Percentiles rank a stretch among this genome's conserved stretches.
Evolutionary conservation across 1,139 yeast genomes (phyloP).

Genomic region (Candida buenavistaensis): DNA sequence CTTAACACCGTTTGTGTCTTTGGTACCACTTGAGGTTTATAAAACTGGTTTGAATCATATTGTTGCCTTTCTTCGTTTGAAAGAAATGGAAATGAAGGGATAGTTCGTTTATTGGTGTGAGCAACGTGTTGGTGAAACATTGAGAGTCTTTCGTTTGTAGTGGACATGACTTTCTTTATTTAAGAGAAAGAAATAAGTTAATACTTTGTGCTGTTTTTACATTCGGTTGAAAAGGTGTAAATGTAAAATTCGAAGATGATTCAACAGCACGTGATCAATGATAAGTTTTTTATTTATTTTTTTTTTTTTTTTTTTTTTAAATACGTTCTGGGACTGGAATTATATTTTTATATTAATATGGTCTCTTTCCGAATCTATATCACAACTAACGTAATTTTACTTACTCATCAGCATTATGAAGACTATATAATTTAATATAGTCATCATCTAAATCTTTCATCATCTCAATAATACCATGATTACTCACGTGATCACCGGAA

Average conservation of each 20-base stretch:
- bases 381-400: too few species aligned
- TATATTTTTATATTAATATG: not conserved
- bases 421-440: constrained; percentile 48
- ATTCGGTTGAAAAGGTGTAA: too few species aligned
- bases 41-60: too few species aligned
- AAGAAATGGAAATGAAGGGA: constrained; percentile 22
- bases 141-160: constrained; percentile 17
- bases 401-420: constrained; percentile 42
- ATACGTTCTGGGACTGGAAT: too few species aligned
- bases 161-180: too few species aligned
- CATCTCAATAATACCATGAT: constrained; percentile 60
- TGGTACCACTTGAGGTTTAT: too few species aligned
- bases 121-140: constrained; percentile 22
- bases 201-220: too few species aligned
- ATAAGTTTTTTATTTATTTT: not conserved
- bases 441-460: constrained; percentile 51
- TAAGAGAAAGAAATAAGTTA: not conserved
- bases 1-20: too few species aligned
- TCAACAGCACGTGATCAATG: not conserved
- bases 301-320: not conserved
- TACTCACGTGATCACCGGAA: constrained; percentile 26
- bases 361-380: not conserved
- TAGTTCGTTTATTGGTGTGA: constrained; percentile 6
- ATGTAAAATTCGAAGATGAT: not conserved
- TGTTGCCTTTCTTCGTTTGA: too few species aligned